Conservation (phyloP, 2,329 filamentous ascomycete species). For the Botrytis byssoidea region DNA sequence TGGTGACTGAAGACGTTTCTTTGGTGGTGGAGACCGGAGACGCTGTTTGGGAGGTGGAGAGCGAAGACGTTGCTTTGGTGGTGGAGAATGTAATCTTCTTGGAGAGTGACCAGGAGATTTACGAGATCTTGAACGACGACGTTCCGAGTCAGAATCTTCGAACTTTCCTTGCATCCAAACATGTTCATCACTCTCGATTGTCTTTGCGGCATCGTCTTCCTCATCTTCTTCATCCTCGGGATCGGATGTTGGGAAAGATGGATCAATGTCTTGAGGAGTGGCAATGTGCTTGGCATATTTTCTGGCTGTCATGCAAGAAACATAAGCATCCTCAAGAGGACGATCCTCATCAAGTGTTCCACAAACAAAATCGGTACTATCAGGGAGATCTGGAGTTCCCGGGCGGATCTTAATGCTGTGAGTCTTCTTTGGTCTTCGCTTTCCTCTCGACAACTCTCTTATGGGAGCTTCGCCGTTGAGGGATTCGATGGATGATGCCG, state of each 20-base stretch:
- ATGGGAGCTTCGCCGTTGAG: conserved; percentile 38
- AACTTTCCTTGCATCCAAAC: conserved; percentile 71
- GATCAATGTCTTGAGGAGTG: conserved; percentile 96
- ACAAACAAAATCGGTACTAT: conserved; percentile 99
- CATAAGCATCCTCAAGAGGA: conserved; percentile 89
- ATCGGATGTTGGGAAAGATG: conserved; percentile 93
- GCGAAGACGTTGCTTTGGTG: conserved; percentile 41
- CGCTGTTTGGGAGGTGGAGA: conserved; percentile 41
- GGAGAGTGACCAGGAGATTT: conserved; percentile 56
- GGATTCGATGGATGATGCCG: conserved; percentile 61
- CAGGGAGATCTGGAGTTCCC: conserved; percentile 79
- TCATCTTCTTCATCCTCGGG: conserved; percentile 82
- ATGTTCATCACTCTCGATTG: conserved; percentile 65
- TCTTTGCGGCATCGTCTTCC: conserved; percentile 56
- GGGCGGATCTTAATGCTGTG: conserved; percentile 57
- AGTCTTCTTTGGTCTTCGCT: conserved; percentile 28
- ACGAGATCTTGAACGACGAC: conserved; percentile 49
- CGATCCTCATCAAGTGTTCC: conserved; percentile 95
- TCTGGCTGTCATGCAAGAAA: conserved; percentile 78
- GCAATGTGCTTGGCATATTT: conserved; percentile 76
- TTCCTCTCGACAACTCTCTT: conserved; percentile 23
- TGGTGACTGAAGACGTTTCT: conserved; percentile 40
- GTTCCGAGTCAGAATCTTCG: conserved; percentile 63
- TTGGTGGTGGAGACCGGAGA: conserved; percentile 41
- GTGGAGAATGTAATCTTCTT: conserved; percentile 58